Percentiles rank a stretch among this genome's conserved stretches.
Evolutionary conservation across 345 rosid species (phyloP).

Genomic region (Gossypium stocksii): DNA sequence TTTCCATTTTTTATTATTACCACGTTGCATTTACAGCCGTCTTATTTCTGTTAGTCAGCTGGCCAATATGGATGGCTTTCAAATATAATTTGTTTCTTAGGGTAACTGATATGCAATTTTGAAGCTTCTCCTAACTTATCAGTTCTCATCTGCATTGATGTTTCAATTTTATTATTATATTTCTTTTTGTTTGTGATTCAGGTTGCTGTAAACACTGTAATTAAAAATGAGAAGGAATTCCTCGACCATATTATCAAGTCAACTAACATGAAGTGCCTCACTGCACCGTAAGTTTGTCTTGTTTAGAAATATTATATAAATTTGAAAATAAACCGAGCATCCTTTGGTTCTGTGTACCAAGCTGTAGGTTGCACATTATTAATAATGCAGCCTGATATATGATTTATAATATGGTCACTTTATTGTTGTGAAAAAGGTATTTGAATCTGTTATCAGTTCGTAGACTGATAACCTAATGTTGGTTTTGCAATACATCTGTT

Average conservation of each 20-base stretch:
- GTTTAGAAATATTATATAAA: background rate
- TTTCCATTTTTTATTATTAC: background rate
- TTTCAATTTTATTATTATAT: background rate
- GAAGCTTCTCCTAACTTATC: background rate
- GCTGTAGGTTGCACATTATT: background rate
- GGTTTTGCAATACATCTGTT: no score
- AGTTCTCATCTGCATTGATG: background rate
- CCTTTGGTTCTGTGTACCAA: background rate
- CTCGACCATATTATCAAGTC: conserved; percentile 67
- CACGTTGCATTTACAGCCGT: background rate
- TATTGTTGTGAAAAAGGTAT: background rate
- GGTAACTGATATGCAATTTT: background rate
- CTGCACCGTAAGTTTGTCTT: conserved; percentile 55
- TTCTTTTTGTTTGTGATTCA: conserved; percentile 20
- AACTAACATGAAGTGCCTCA: conserved; percentile 77
- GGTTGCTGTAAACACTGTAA: conserved; percentile 80
- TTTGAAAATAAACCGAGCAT: background rate
- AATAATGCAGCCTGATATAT: background rate
- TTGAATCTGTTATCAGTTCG: no score
- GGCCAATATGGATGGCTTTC: background rate
- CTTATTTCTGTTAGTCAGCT: background rate
- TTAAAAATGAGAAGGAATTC: conserved; percentile 65
- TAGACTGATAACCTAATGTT: no score
- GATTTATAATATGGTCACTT: no score
- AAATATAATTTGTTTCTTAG: background rate